Evolutionary conservation across 1,139 yeast species (phyloP).

Genomic region (Kurtzmaniella quercitrusa): DNA sequence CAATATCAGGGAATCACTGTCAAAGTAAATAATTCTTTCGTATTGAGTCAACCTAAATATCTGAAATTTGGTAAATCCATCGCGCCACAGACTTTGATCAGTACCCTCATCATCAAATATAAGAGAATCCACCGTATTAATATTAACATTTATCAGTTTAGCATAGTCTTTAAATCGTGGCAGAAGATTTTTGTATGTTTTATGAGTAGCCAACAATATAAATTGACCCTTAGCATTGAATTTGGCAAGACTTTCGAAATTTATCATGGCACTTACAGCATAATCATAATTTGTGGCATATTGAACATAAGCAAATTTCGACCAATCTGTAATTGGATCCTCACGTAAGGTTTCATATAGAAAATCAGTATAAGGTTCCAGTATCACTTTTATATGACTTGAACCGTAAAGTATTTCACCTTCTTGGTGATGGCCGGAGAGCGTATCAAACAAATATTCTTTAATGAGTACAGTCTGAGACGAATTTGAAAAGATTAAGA

Average conservation of each 20-base stretch:
- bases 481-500: background rate
- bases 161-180: background rate
- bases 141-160: background rate
- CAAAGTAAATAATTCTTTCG: conserved; percentile 40
- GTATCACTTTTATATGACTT: background rate
- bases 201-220: conserved; percentile 16
- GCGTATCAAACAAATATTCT: background rate
- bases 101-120: background rate
- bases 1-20: conserved; percentile 30
- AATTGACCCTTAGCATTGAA: conserved; percentile 19
- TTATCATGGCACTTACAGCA: conserved; percentile 28
- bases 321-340: conserved; percentile 2
- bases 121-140: background rate
- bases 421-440: background rate
- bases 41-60: conserved; percentile 15
- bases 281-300: conserved; percentile 33
- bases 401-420: background rate
- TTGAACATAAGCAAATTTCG: conserved; percentile 28
- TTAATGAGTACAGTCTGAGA: background rate
- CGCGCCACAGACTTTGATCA: background rate
- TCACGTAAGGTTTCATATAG: background rate
- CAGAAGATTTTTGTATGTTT: background rate
- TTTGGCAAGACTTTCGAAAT: conserved; percentile 21
- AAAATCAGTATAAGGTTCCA: background rate
- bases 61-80: conserved; percentile 5